These are phyloP conservation scores for Strobilomyces dryophilus DNA, from an alignment of 768 basidiomycete species.

Conservation along the genomic window DNA sequence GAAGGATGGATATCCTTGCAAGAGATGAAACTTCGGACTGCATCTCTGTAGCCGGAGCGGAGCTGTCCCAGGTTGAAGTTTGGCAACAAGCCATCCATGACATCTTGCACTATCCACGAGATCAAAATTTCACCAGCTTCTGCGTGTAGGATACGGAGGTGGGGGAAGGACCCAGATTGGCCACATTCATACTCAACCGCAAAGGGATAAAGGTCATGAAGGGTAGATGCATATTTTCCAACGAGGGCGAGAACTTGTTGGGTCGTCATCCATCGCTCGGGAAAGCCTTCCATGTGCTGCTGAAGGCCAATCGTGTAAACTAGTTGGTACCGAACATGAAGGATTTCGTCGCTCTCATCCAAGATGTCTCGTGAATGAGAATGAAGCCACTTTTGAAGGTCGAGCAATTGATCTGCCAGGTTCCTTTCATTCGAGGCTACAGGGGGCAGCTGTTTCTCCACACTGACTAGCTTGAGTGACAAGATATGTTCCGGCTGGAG, in stretches of 20 bases:
- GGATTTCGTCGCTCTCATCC: no score
- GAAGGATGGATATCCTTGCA: not conserved
- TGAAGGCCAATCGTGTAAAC: conserved; percentile 35
- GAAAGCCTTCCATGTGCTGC: conserved; percentile 19
- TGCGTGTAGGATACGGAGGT: conserved; percentile 18
- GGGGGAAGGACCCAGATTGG: conserved; percentile 20
- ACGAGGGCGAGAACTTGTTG: conserved; percentile 31
- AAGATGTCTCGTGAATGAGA: conserved; percentile 19
- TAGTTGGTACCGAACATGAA: conserved; percentile 29
- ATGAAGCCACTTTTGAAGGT: conserved; percentile 27
- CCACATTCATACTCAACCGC: conserved; percentile 18
- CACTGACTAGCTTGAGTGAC: conserved; percentile 45
- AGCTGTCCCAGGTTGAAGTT: conserved; percentile 16
- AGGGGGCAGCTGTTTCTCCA: conserved; percentile 32
- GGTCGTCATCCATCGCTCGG: conserved; percentile 16
- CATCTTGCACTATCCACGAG: conserved; percentile 7
- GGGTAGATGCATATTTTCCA: conserved; percentile 7
- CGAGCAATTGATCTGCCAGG: conserved; percentile 20
- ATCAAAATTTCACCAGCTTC: conserved; percentile 13
- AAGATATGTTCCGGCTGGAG: conserved; percentile 52
- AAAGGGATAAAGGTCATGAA: conserved; percentile 3
- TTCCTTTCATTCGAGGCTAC: not conserved
- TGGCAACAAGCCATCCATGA: conserved; percentile 15
- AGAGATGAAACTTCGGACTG: conserved; percentile 24
- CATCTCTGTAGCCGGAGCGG: not conserved